These are phyloP conservation scores for Ramalina intermedia DNA, from an alignment of 495 filamentous ascomycete species.

Conservation along the genomic window DNA sequence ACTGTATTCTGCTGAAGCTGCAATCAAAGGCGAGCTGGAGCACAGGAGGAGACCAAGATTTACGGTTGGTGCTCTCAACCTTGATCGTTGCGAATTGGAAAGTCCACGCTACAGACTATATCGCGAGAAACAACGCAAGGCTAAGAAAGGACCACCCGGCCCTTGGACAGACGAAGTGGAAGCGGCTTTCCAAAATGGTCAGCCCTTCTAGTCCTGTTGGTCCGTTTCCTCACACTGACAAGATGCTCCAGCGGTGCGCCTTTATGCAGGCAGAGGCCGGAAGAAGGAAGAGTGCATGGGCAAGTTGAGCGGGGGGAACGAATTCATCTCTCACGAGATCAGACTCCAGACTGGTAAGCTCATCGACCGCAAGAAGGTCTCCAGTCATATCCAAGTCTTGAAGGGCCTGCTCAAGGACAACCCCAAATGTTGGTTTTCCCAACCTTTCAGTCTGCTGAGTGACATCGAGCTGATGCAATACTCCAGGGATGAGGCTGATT, in stretches of 20 bases:
- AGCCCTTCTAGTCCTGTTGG: conserved; percentile 12
- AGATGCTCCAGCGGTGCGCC: conserved; percentile 49
- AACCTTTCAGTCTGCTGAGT: neutral
- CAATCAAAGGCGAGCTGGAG: conserved; percentile 1
- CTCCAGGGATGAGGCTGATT: conserved; percentile 13
- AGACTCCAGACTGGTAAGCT: conserved; percentile 49
- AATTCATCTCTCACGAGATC: conserved; percentile 77
- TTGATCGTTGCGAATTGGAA: conserved; percentile 10
- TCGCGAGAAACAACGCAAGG: conserved; percentile 49
- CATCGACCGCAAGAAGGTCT: conserved; percentile 75
- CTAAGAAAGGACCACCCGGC: conserved; percentile 28
- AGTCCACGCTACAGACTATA: conserved; percentile 38
- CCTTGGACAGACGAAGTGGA: conserved; percentile 79
- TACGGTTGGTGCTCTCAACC: neutral
- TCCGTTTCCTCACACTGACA: conserved; percentile 1
- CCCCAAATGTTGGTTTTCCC: conserved; percentile 25
- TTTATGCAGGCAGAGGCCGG: conserved; percentile 69
- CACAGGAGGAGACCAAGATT: neutral
- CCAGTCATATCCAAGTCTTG: conserved; percentile 93
- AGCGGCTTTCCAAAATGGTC: conserved; percentile 81
- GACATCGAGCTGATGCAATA: neutral
- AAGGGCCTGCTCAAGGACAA: conserved; percentile 62
- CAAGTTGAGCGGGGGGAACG: conserved; percentile 73
- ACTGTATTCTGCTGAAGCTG: conserved; percentile 1
- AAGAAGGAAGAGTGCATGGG: conserved; percentile 59